These are phyloP conservation scores for Jamesozyma piceae DNA, from an alignment of 805 yeast species.

Conservation along the genomic window DNA sequence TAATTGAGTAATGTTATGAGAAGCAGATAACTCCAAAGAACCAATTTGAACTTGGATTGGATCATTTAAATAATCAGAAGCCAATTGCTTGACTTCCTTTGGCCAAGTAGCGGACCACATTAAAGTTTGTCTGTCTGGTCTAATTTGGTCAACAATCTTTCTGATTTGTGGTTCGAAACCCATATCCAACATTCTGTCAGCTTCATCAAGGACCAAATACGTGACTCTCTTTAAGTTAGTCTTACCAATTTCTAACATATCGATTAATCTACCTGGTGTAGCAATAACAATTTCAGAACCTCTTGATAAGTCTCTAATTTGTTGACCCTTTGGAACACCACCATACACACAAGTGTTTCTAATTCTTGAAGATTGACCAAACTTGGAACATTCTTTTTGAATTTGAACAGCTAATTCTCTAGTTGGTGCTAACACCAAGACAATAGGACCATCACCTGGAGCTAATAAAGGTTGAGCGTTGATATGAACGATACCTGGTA, in stretches of 20 bases:
- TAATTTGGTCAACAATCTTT: constrained; percentile 93
- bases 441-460: constrained; percentile 97
- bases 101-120: constrained; percentile 99
- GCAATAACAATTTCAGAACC: constrained; percentile 96
- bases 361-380: constrained; percentile 84
- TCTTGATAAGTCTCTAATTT: constrained; percentile 88
- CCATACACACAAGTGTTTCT: constrained; percentile 97
- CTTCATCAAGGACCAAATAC: constrained; percentile 94
- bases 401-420: constrained; percentile 98
- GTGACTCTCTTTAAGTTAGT: constrained; percentile 95
- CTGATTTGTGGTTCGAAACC: constrained; percentile 99
- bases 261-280: constrained; percentile 97
- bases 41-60: constrained; percentile 96
- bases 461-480: constrained; percentile 92
- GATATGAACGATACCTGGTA: constrained; percentile 95
- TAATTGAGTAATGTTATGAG: constrained; percentile 88
- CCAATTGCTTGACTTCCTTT: constrained; percentile 88
- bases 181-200: constrained; percentile 99
- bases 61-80: constrained; percentile 82
- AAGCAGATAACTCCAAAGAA: constrained; percentile 90
- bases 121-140: constrained; percentile 98
- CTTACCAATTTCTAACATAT: constrained; percentile 90
- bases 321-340: constrained; percentile 98
- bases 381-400: constrained; percentile 91
- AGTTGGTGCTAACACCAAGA: constrained; percentile 91